Evolutionary conservation across 2,329 filamentous ascomycete species (phyloP), one percentile per base, ranked within the genome.

Genomic region (Scedosporium dehoogii): DNA sequence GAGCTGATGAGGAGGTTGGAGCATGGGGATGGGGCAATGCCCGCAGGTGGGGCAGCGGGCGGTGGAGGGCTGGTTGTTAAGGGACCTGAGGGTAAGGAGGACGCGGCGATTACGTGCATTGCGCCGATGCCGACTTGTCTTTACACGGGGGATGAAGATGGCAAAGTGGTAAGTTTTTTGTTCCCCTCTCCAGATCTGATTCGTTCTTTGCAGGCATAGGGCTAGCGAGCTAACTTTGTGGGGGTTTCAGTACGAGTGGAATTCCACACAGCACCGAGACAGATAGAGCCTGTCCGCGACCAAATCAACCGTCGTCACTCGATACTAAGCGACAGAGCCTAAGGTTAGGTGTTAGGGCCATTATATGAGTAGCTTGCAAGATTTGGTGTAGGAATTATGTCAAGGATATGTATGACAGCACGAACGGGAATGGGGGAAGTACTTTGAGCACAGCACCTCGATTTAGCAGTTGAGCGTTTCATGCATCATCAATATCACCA

Each of bases 101-200:
- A 85, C 70, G 68, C 88, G 2, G 87, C 88, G 0, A 92, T 97
- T 64, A 96, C 90, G 44, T 96, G 90, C 71, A 89, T 99, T 60
- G 81, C 90, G 63, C 89, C 93, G 2, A 89, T 92, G 82, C 85
- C 90, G 61, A 87, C 88, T 65, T 83, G 88, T 65, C 86, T 97
- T 9, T 97, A 97, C 74, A 96, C 92, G 0, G 94, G 93, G 3
- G 94, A 97, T 76, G 94, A 97, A 66, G 89, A 92, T 66, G 94
- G 94, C 33, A 83, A 87, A 79, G 93, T 99, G 74, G 62, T 63
- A 41, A 48, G 58, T 60, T 63, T 23, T 18, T 7, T 87, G 84
- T 64, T 55, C 53, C 3, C 9, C 27, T 12, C 12, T 44, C 58
- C 7, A 21, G 18, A 48, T 10, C 12, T 44, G 59, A 64, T 61